Conservation (phyloP, 371 early-diverging fungal genomes). For the Capillidium heterosporum region DNA sequence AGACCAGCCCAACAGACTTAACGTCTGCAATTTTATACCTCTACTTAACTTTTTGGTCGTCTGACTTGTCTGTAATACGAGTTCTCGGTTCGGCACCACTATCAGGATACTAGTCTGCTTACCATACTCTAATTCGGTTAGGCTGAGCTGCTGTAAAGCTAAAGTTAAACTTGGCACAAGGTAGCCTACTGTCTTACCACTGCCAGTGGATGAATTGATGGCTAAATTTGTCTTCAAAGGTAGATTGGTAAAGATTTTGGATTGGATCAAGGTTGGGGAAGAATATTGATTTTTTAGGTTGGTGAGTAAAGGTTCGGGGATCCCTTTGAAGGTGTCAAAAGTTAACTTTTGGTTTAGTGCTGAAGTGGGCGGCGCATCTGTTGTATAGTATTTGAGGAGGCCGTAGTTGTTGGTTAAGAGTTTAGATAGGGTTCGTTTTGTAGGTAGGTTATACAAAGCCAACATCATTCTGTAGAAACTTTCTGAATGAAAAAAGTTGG, state of each 20-base stretch:
- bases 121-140: slow-evolving; percentile 17
- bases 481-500: no score
- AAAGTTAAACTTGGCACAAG: slow-evolving; percentile 76
- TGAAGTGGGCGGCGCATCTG: no score
- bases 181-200: slow-evolving; percentile 92
- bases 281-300: background rate
- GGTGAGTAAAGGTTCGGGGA: background rate
- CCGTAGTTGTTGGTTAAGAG: no score
- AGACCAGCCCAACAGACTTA: slow-evolving; percentile 86
- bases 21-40: slow-evolving; percentile 46
- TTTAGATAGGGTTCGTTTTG: no score
- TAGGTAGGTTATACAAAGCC: no score
- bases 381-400: no score
- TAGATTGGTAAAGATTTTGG: slow-evolving; percentile 44
- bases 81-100: slow-evolving; percentile 93
- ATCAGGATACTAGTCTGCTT: slow-evolving; percentile 54
- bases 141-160: slow-evolving; percentile 12
- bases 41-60: slow-evolving; percentile 56
- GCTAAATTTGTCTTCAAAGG: slow-evolving; percentile 64
- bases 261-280: slow-evolving; percentile 43
- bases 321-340: background rate
- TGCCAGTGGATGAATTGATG: slow-evolving; percentile 95
- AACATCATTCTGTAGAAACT: no score
- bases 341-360: no score
- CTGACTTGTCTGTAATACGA: slow-evolving; percentile 82